Evolutionary conservation across 257 asterid genomes (phyloP), one percentile per base, ranked within the genome.

Genomic region (Mitragyna speciosa): DNA sequence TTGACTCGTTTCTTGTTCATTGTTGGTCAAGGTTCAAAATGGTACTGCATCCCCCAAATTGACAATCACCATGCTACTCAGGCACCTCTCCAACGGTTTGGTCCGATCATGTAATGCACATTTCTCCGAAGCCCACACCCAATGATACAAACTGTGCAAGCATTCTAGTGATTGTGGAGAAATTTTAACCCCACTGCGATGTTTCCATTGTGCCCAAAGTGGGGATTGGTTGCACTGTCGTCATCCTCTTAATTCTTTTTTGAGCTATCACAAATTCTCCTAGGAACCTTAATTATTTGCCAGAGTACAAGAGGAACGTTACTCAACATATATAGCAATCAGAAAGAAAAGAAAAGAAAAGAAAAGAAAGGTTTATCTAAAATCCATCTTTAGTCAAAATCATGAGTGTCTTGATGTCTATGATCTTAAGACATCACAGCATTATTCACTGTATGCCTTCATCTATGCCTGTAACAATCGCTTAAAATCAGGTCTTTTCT

Each of bases 261-360:
- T n/a, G n/a, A 75, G 59, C 58, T 7, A 59, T 41, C 61, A 59
- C 61, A 76, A 64, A 30, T 15, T 64, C 39, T 64, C 41, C 12
- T 41, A 16, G 12, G 20, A 76, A 76, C 45, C 59, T 61, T 63
- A 76, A 64, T 63, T 64, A 63, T 76, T 76, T 24, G 72, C 72
- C 43, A 63, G 3, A 61, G 58, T 61, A 61, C 79, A 76, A 76
- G 59, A 24, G 47, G 72, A 47, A 28, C 24, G 28, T 56, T 16
- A 22, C 68, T 52, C 51, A 52, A 73, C 52, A 26, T 12, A 36
- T 16, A 19, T 56, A 74, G n/a, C 69, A 45, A 75, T 33, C 28
- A 22, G 47, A 36, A 33, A 54, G 36, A 17, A 22, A 33, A 41
- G n/a, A 14, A 28, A 7, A 12, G 6, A 2, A 65, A 30, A 12